Conservation (phyloP, 2,329 filamentous ascomycete species). For the Aspergillus sp. region DNA sequence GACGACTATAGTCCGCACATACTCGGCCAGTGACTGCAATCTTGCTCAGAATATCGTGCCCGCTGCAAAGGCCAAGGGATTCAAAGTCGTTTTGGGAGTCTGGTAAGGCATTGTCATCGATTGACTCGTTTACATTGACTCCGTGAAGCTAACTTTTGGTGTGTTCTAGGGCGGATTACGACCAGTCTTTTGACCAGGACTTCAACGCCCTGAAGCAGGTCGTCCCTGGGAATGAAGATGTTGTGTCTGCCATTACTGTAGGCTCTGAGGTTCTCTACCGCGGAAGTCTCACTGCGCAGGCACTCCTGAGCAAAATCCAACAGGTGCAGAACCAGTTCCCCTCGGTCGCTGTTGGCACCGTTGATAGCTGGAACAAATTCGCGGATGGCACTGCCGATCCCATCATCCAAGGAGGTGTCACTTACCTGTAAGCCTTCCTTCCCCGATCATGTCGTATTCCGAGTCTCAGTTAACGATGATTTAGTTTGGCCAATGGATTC, state of each 20-base stretch:
- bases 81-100: conserved; percentile 70
- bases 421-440: conserved; percentile 52
- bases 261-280: conserved; percentile 72
- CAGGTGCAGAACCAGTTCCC: conserved; percentile 60
- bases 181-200: conserved; percentile 63
- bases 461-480: background rate
- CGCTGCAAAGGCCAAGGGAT: conserved; percentile 64
- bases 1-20: conserved; percentile 64
- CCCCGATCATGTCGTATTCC: background rate
- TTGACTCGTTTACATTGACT: background rate
- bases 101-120: conserved; percentile 51
- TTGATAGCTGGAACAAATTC: conserved; percentile 73
- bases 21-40: conserved; percentile 67
- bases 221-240: conserved; percentile 52
- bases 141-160: conserved; percentile 6
- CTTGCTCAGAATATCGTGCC: conserved; percentile 64
- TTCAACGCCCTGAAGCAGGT: conserved; percentile 57
- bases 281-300: conserved; percentile 62
- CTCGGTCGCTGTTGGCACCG: conserved; percentile 63
- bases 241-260: conserved; percentile 69
- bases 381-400: conserved; percentile 68
- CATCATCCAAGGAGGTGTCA: conserved; percentile 61
- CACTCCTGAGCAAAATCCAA: conserved; percentile 63
- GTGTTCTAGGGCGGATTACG: conserved; percentile 58
- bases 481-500: conserved; percentile 66